These are phyloP conservation scores for Wickerhamomyces bisporus DNA, from an alignment of 805 yeast species.

Conservation along the genomic window DNA sequence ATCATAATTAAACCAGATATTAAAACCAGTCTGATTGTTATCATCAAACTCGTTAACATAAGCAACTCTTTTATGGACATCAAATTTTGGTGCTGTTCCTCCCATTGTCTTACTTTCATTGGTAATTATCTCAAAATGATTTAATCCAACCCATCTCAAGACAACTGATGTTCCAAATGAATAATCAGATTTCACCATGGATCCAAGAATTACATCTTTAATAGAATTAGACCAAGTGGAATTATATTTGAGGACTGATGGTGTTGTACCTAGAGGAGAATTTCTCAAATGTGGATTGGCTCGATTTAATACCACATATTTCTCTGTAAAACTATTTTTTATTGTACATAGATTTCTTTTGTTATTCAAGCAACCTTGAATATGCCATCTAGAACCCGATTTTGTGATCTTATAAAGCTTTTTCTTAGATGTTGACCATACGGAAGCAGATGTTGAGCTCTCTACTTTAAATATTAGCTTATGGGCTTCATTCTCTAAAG, in stretches of 20 bases:
- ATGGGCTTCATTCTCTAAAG: constrained; percentile 1
- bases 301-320: constrained; percentile 15
- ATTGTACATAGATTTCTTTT: constrained; percentile 14
- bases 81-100: neutral
- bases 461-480: neutral
- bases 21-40: constrained; percentile 6
- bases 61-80: constrained; percentile 17
- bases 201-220: neutral
- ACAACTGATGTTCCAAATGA: constrained; percentile 13
- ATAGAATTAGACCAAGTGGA: constrained; percentile 1
- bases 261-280: constrained; percentile 18
- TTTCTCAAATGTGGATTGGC: neutral
- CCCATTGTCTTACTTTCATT: neutral
- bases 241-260: constrained; percentile 14
- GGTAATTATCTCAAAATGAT: constrained; percentile 17
- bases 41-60: constrained; percentile 12
- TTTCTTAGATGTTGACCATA: neutral
- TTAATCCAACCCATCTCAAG: constrained; percentile 20
- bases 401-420: constrained; percentile 12
- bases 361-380: constrained; percentile 5
- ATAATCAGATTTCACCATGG: constrained; percentile 7
- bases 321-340: constrained; percentile 11
- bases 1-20: constrained; percentile 16
- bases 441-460: neutral
- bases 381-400: constrained; percentile 14